Conservation (phyloP, 139 green algal genomes). For the Auxenochlorella pyrenoidosa region DNA sequence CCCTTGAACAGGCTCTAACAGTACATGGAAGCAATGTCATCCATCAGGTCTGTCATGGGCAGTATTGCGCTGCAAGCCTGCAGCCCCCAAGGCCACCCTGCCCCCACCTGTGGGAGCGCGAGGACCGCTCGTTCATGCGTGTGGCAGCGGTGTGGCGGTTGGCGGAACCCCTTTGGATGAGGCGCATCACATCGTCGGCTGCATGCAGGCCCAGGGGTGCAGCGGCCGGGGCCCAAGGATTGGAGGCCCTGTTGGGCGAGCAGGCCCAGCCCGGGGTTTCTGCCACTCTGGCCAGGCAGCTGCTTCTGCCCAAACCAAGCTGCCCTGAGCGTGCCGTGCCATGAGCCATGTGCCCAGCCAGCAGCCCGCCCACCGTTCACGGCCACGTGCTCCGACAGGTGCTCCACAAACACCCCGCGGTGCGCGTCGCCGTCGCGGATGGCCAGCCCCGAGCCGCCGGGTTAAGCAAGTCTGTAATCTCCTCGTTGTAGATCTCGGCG, state of each 20-base stretch:
- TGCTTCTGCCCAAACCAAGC: too few species aligned
- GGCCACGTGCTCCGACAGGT: slow-evolving; percentile 75
- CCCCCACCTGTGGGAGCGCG: slow-evolving; percentile 76
- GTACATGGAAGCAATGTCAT: too few species aligned
- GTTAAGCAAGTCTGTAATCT: slow-evolving; percentile 87
- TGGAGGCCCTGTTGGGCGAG: too few species aligned
- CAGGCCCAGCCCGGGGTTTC: too few species aligned
- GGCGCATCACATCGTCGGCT: slow-evolving; percentile 71
- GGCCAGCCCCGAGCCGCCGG: slow-evolving; percentile 62
- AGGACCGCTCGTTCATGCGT: slow-evolving; percentile 89
- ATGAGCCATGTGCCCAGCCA: not conserved
- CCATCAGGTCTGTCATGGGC: not conserved
- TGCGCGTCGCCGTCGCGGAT: slow-evolving; percentile 78
- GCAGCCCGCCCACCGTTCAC: slow-evolving; percentile 65
- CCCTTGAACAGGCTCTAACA: too few species aligned
- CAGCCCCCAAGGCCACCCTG: too few species aligned
- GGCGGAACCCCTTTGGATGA: slow-evolving; percentile 74
- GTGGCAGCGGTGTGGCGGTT: slow-evolving; percentile 86
- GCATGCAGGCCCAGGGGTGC: not conserved
- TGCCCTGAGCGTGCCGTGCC: too few species aligned
- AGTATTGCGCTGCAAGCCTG: not conserved
- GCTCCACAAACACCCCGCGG: slow-evolving; percentile 87
- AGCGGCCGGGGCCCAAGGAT: not conserved
- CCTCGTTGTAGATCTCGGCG: slow-evolving; percentile 98
- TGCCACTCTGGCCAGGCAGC: too few species aligned